These are phyloP conservation scores for Trichoderma hamatum DNA, from an alignment of 2,329 filamentous ascomycete species.

Conservation along the genomic window DNA sequence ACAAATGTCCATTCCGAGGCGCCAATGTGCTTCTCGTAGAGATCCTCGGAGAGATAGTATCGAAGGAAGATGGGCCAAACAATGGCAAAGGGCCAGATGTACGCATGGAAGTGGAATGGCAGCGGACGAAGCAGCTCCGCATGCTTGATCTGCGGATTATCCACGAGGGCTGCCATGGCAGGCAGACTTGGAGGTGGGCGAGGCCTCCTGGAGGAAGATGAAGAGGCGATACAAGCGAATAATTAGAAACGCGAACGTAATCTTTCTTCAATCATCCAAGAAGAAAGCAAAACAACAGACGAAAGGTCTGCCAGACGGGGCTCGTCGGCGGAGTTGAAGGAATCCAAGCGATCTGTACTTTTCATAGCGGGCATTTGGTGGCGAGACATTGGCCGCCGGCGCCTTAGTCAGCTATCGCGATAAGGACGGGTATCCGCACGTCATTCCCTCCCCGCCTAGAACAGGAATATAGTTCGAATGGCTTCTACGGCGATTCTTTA, in stretches of 20 bases:
- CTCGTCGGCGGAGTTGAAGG: conserved; percentile 13
- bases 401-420: conserved; percentile 23
- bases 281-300: conserved; percentile 6
- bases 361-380: conserved; percentile 24
- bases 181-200: conserved; percentile 12
- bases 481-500: background rate
- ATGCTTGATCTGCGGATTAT: conserved; percentile 85
- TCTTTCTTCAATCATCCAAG: conserved; percentile 20
- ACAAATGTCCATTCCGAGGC: conserved; percentile 99
- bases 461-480: background rate
- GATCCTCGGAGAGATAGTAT: conserved; percentile 79
- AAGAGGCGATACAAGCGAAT: background rate
- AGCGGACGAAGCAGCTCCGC: conserved; percentile 88
- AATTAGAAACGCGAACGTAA: conserved; percentile 1
- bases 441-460: conserved; percentile 13
- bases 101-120: conserved; percentile 77
- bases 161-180: conserved; percentile 73
- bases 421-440: conserved; percentile 16
- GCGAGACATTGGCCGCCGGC: conserved; percentile 4
- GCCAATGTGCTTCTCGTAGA: conserved; percentile 88
- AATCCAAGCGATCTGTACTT: conserved; percentile 31
- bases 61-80: conserved; percentile 91
- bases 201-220: background rate
- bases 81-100: conserved; percentile 90
- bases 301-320: background rate